A percentile compares a stretch with the other conserved stretches of the same genome.
These are phyloP conservation scores for Nevesoporus exiguus DNA, from an alignment of 768 basidiomycete species.

Conservation along the genomic window DNA sequence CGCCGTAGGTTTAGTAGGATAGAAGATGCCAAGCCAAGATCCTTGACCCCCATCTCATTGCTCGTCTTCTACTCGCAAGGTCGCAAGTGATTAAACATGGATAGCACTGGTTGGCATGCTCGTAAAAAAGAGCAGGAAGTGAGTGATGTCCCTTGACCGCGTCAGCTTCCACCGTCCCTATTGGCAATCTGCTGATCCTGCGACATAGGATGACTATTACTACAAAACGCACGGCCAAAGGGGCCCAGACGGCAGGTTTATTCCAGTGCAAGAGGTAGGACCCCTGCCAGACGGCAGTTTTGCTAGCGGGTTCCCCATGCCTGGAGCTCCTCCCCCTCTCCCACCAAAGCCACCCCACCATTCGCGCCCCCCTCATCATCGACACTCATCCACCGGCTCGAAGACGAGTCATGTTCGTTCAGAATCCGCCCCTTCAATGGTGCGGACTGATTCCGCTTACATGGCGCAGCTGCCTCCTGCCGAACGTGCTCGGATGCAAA, in stretches of 20 bases:
- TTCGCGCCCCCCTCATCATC: neutral
- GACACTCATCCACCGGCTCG: slow-evolving; percentile 18
- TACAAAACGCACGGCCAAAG: slow-evolving; percentile 31
- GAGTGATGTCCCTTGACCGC: slow-evolving; percentile 10
- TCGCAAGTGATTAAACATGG: slow-evolving; percentile 43
- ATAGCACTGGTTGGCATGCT: slow-evolving; percentile 76
- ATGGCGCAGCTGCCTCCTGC: slow-evolving; percentile 54
- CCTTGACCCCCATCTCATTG: neutral
- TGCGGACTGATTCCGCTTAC: slow-evolving; percentile 25
- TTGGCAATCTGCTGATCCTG: slow-evolving; percentile 20
- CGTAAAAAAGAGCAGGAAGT: slow-evolving; percentile 58
- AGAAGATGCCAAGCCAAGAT: too few species aligned
- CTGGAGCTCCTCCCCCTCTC: slow-evolving; percentile 39
- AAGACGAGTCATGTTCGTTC: slow-evolving; percentile 26
- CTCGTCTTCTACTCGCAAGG: neutral
- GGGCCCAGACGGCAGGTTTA: slow-evolving; percentile 48
- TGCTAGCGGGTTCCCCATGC: slow-evolving; percentile 52
- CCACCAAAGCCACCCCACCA: slow-evolving; percentile 39
- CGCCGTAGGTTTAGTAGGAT: too few species aligned
- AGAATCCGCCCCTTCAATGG: slow-evolving; percentile 1
- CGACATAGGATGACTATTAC: slow-evolving; percentile 28
- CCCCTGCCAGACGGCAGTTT: slow-evolving; percentile 58
- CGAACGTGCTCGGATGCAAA: slow-evolving; percentile 60
- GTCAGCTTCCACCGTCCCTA: neutral
- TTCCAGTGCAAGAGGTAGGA: slow-evolving; percentile 53